Percentiles rank a stretch among this genome's conserved stretches.
Conservation (phyloP, 2,329 filamentous ascomycete species). For the Calonectria henricotiae region DNA sequence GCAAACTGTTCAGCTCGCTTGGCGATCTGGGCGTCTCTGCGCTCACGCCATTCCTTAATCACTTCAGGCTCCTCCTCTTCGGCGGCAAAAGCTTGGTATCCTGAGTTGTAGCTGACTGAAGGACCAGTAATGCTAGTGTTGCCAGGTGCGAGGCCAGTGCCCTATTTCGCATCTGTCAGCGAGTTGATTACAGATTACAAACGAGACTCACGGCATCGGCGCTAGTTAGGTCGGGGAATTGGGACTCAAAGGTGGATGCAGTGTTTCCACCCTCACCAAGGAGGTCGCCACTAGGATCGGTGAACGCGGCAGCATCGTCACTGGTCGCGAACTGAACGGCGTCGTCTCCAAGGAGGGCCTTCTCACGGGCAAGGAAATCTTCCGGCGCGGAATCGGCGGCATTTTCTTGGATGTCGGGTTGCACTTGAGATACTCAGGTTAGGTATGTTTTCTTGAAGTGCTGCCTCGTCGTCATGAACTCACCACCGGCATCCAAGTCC, state of each 20-base stretch:
- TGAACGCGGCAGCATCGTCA: conserved; percentile 78
- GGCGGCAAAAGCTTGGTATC: conserved; percentile 71
- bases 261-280: conserved; percentile 76
- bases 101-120: conserved; percentile 75
- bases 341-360: conserved; percentile 91
- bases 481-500: conserved; percentile 80
- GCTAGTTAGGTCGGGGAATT: conserved; percentile 84
- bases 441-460: conserved; percentile 41
- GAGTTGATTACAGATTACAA: not conserved
- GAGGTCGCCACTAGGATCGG: conserved; percentile 79
- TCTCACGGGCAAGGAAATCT: conserved; percentile 94
- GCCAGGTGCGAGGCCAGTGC: conserved; percentile 49
- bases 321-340: conserved; percentile 89
- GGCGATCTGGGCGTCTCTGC: conserved; percentile 85
- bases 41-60: conserved; percentile 92
- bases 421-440: conserved; percentile 67
- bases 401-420: conserved; percentile 76
- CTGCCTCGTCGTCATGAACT: conserved; percentile 51
- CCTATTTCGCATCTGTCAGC: conserved; percentile 49
- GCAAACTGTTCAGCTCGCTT: conserved; percentile 90
- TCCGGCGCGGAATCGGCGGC: conserved; percentile 76
- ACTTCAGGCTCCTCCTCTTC: conserved; percentile 91
- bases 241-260: conserved; percentile 81
- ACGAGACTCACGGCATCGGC: conserved; percentile 56
- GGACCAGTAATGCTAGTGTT: conserved; percentile 78